Percentiles rank a stretch among this genome's conserved stretches.
Evolutionary conservation across 345 rosid species (phyloP).

Genomic region (Eucalyptus polybractea): DNA sequence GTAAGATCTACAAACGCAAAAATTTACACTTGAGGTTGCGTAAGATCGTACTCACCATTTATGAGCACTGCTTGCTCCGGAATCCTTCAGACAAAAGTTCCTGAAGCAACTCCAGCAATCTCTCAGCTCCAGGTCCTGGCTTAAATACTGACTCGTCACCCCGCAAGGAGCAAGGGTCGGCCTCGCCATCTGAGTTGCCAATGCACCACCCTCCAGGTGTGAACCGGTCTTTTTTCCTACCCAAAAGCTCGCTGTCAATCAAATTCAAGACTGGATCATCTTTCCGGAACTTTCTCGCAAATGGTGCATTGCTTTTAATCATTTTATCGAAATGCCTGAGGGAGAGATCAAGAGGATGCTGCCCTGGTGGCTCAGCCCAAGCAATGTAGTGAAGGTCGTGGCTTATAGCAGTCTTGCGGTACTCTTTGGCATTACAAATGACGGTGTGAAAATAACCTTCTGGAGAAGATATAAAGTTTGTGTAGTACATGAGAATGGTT

Average conservation of each 20-base stretch:
- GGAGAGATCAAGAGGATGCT: conserved; percentile 64
- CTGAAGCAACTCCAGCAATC: conserved; percentile 43
- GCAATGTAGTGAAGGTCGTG: conserved; percentile 94
- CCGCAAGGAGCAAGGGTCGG: conserved; percentile 47
- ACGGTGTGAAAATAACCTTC: conserved; percentile 96
- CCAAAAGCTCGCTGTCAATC: conserved; percentile 63
- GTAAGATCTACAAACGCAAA: conserved; percentile 2
- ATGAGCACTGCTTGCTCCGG: conserved; percentile 43
- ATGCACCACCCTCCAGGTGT: conserved; percentile 78
- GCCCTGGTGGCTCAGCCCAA: conserved; percentile 89
- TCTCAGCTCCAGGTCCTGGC: conserved; percentile 67
- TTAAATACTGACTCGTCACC: conserved; percentile 42
- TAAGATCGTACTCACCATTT: background rate
- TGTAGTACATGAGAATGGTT: conserved; percentile 74
- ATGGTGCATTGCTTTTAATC: conserved; percentile 75
- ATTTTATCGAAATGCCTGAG: conserved; percentile 49
- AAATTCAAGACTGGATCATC: conserved; percentile 61
- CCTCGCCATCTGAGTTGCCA: conserved; percentile 35
- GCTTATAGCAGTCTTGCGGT: conserved; percentile 41
- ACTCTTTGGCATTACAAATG: conserved; percentile 60
- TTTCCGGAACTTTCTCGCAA: conserved; percentile 69
- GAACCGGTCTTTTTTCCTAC: conserved; percentile 34
- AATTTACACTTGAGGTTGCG: conserved; percentile 12
- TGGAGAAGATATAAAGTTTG: conserved; percentile 81
- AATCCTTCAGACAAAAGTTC: conserved; percentile 44